Evolutionary conservation across 164 flowering plant species (phyloP).

Genomic region (Dillenia suffruticosa): DNA sequence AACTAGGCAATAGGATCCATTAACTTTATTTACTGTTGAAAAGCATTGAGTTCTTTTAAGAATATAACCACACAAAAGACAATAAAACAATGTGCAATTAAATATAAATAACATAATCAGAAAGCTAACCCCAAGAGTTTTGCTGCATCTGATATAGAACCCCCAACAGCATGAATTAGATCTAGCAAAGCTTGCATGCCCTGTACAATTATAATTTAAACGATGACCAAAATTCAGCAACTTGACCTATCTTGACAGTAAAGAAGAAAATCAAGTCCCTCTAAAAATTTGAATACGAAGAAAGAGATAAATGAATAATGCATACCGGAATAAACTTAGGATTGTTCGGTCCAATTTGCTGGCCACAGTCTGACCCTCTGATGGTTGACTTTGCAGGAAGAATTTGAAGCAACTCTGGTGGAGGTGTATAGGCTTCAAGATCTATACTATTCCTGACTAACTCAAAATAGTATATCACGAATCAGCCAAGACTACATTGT

Average conservation of each 20-base stretch:
- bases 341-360: conserved; percentile 92
- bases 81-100: too few relatives aligned
- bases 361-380: conserved; percentile 58
- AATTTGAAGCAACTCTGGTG: conserved; percentile 83
- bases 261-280: neutral
- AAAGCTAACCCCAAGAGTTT: conserved; percentile 59
- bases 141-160: conserved; percentile 79
- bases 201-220: conserved; percentile 24
- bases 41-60: too few relatives aligned
- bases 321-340: conserved; percentile 72
- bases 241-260: neutral
- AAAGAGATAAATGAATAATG: neutral
- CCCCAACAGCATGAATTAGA: conserved; percentile 65
- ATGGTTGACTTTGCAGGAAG: conserved; percentile 81
- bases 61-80: too few relatives aligned
- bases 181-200: conserved; percentile 95
- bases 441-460: conserved; percentile 75
- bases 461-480: conserved; percentile 15
- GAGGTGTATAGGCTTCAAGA: conserved; percentile 75
- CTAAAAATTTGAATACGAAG: neutral
- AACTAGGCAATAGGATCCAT: too few relatives aligned
- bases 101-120: too few relatives aligned
- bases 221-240: neutral
- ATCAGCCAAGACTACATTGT: conserved; percentile 4
- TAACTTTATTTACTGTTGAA: too few relatives aligned